phyloP scores from a whole-genome alignment of 805 yeast genomes.

The Ogataea thermomethanolica region DNA sequence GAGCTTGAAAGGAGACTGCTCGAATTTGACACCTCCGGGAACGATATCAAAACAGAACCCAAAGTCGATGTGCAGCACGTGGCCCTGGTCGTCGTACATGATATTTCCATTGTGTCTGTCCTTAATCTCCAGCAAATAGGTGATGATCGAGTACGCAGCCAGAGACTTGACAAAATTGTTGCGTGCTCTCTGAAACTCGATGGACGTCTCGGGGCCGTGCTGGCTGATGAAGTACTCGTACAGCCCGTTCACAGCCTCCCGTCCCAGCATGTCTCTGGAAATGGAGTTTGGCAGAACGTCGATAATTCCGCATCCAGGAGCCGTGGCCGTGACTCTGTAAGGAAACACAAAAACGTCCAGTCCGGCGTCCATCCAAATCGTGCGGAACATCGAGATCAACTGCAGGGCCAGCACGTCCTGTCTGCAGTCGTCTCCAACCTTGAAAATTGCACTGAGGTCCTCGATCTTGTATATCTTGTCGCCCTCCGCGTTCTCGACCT shows the following conservation, averaged over 20 bases:
- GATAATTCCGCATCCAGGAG: conserved; percentile 98
- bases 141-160: conserved; percentile 91
- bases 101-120: conserved; percentile 98
- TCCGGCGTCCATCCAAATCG: conserved; percentile 86
- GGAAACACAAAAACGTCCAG: conserved; percentile 91
- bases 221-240: conserved; percentile 89
- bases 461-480: conserved; percentile 26
- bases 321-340: conserved; percentile 94
- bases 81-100: conserved; percentile 94
- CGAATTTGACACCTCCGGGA: conserved; percentile 98
- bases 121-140: conserved; percentile 87
- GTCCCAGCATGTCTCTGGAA: conserved; percentile 96
- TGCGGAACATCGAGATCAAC: conserved; percentile 83
- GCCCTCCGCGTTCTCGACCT: conserved; percentile 43
- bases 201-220: conserved; percentile 90
- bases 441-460: conserved; percentile 89
- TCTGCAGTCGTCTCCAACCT: conserved; percentile 98
- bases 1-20: conserved; percentile 95
- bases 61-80: conserved; percentile 92
- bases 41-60: conserved; percentile 98
- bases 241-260: conserved; percentile 97
- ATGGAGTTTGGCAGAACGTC: conserved; percentile 95
- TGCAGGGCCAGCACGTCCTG: conserved; percentile 95
- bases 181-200: conserved; percentile 87
- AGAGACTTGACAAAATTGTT: conserved; percentile 89